Conservation (phyloP, 768 basidiomycete species). For the Mycena maculata region DNA sequence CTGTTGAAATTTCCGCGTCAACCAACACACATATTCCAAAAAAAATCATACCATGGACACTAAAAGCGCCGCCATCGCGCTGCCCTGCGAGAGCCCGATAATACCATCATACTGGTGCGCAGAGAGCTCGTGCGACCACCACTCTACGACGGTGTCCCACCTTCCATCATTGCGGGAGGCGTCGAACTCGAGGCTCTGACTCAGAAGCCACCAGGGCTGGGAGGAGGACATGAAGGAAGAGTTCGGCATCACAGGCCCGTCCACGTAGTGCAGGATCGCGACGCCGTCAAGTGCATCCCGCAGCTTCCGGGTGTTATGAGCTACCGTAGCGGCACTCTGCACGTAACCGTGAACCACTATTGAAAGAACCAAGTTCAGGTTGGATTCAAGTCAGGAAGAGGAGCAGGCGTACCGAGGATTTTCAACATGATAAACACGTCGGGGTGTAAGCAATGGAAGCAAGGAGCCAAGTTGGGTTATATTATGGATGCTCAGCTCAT, state of each 20-base stretch:
- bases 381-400: neutral
- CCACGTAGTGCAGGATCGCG: conserved; percentile 35
- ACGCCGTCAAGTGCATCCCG: conserved; percentile 34
- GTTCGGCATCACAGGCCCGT: conserved; percentile 26
- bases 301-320: conserved; percentile 31
- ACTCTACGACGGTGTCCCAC: conserved; percentile 32
- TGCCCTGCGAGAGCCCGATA: conserved; percentile 39
- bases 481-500: no score
- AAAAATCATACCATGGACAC: conserved; percentile 33
- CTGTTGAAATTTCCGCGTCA: conserved; percentile 12
- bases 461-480: no score
- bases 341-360: conserved; percentile 38
- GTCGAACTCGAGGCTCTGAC: conserved; percentile 24
- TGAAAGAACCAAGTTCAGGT: neutral
- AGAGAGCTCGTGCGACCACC: conserved; percentile 39
- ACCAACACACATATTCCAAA: neutral
- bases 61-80: conserved; percentile 38
- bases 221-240: conserved; percentile 2
- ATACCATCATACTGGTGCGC: conserved; percentile 37
- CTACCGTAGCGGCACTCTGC: conserved; percentile 34
- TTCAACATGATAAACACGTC: conserved; percentile 18
- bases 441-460: neutral
- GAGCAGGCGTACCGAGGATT: conserved; percentile 15
- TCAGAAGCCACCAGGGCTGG: conserved; percentile 37
- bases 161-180: conserved; percentile 6